Percentiles rank a stretch among this genome's conserved stretches.
phyloP scores from a whole-genome alignment of 139 green algal genomes.

The Chlorella sp. region DNA sequence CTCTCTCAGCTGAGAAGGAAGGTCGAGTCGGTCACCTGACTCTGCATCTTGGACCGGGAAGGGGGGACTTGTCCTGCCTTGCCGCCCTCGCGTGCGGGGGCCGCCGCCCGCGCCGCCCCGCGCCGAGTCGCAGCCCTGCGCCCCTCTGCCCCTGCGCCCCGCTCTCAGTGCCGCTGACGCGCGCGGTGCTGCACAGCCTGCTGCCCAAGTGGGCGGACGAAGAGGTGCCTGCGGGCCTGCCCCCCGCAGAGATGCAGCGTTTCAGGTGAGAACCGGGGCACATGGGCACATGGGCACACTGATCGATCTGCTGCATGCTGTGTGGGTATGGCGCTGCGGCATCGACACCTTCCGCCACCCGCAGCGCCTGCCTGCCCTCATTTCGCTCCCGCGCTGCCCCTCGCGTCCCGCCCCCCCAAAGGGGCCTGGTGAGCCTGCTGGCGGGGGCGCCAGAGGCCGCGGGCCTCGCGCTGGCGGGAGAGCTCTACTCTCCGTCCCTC shows the following conservation, averaged over 20 bases:
- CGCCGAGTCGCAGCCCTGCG: no score
- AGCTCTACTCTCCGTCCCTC: constrained; percentile 76
- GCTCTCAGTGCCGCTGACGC: constrained; percentile 64
- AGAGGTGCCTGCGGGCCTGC: constrained; percentile 19
- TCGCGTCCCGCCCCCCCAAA: no score
- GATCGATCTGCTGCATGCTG: neutral
- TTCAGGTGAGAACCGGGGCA: constrained; percentile 28
- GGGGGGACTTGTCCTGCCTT: neutral
- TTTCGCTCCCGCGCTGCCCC: neutral
- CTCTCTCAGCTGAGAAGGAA: neutral
- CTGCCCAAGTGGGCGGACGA: constrained; percentile 64
- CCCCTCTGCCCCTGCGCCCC: no score
- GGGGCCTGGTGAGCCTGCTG: constrained; percentile 59
- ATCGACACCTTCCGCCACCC: neutral
- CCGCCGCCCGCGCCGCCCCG: no score
- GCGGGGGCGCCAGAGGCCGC: constrained; percentile 39
- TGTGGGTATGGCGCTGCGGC: neutral
- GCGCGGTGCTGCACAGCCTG: constrained; percentile 66
- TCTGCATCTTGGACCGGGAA: neutral
- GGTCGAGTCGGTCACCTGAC: neutral
- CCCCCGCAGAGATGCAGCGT: constrained; percentile 20
- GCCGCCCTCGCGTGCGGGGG: no score
- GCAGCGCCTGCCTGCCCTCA: no score
- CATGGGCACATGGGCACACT: neutral
- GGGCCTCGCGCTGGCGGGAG: constrained; percentile 51